A percentile compares a stretch with the other conserved stretches of the same genome.
These are phyloP conservation scores for Rhizopogon vinicolor DNA, from an alignment of 768 basidiomycete species.

Conservation along the genomic window DNA sequence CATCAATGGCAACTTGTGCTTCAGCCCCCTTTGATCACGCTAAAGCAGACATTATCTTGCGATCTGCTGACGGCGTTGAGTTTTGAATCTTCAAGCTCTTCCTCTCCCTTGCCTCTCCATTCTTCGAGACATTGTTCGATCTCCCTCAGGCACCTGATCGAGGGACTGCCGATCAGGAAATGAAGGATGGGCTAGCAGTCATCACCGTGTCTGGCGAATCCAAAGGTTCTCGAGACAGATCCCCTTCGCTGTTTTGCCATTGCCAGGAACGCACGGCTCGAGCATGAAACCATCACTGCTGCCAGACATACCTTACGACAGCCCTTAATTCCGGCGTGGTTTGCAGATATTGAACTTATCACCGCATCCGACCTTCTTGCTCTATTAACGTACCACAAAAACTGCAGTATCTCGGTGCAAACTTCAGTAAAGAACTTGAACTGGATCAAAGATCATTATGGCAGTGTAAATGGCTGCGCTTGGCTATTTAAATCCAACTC, in stretches of 20 bases:
- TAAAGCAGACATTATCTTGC: slow-evolving; percentile 12
- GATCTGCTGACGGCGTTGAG: slow-evolving; percentile 18
- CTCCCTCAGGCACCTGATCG: slow-evolving; percentile 14
- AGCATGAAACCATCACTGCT: slow-evolving; percentile 18
- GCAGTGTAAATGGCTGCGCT: background rate
- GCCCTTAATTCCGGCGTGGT: slow-evolving; percentile 12
- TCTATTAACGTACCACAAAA: slow-evolving; percentile 8
- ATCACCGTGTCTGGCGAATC: slow-evolving; percentile 11
- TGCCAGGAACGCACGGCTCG: slow-evolving; percentile 17
- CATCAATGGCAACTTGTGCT: background rate
- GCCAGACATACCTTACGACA: slow-evolving; percentile 17
- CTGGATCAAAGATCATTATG: slow-evolving; percentile 12
- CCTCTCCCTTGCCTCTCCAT: slow-evolving; percentile 22
- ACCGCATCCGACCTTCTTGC: slow-evolving; percentile 14
- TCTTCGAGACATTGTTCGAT: slow-evolving; percentile 24
- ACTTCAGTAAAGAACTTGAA: background rate
- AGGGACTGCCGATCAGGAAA: background rate
- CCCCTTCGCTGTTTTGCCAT: slow-evolving; percentile 24
- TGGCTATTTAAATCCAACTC: slow-evolving; percentile 3
- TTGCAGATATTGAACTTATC: slow-evolving; percentile 19
- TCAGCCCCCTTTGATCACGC: slow-evolving; percentile 2
- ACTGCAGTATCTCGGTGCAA: background rate
- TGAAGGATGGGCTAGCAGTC: slow-evolving; percentile 3
- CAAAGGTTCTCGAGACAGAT: slow-evolving; percentile 8
- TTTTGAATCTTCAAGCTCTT: slow-evolving; percentile 22